phyloP scores from a whole-genome alignment of 2,329 filamentous ascomycete genomes.

The Colletotrichum sansevieriae region DNA sequence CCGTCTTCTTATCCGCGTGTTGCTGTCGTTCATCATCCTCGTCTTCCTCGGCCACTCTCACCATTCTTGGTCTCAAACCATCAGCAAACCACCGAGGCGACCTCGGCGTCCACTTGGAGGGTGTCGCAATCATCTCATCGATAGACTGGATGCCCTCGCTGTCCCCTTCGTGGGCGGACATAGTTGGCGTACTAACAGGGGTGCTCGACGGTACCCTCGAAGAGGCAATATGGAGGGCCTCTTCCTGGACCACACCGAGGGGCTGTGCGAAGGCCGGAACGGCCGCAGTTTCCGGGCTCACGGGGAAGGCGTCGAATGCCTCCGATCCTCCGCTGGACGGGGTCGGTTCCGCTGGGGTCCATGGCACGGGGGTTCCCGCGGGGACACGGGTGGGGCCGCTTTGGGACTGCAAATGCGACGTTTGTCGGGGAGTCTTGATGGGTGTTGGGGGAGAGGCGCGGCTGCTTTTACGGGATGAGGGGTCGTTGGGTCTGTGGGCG shows the following conservation, averaged over 20 bases:
- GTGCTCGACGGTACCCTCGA: background rate
- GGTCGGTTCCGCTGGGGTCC: slow-evolving; percentile 1
- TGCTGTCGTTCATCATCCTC: too few species aligned
- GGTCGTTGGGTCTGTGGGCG: background rate
- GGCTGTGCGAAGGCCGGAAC: background rate
- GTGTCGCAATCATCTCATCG: background rate
- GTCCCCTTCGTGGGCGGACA: background rate
- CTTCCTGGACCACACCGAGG: background rate
- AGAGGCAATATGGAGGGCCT: background rate
- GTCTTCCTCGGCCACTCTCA: too few species aligned
- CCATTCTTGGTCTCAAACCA: too few species aligned
- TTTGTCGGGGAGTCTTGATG: slow-evolving; percentile 1
- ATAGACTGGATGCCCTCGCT: background rate
- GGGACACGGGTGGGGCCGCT: background rate
- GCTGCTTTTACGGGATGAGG: background rate
- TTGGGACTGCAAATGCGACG: background rate
- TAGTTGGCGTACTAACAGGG: background rate
- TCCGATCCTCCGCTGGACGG: background rate
- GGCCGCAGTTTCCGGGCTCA: slow-evolving; percentile 5
- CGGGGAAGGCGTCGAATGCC: background rate
- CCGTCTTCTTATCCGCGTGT: too few species aligned
- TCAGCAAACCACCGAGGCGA: background rate
- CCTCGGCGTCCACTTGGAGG: slow-evolving; percentile 5
- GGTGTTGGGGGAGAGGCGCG: slow-evolving; percentile 2
- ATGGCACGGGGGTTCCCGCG: background rate